These are phyloP conservation scores for Stramenopiles sp. DNA, from an alignment of 352 stramenopile species.

Conservation along the genomic window DNA sequence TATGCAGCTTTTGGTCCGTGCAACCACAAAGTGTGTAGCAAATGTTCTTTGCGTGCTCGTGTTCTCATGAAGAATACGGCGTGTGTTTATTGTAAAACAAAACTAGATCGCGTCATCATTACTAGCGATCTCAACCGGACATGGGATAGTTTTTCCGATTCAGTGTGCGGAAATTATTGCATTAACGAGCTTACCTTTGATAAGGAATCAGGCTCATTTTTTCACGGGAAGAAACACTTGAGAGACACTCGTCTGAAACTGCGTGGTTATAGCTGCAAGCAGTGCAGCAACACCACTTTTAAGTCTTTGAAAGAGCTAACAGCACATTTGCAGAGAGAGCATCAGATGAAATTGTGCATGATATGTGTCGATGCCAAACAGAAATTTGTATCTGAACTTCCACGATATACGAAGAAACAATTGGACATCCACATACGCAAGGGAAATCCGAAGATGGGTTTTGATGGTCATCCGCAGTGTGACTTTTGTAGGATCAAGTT, in stretches of 20 bases:
- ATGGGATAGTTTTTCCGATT: background rate
- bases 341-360: constrained; percentile 18
- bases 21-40: background rate
- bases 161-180: background rate
- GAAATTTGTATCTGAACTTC: constrained; percentile 18
- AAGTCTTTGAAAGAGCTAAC: background rate
- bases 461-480: constrained; percentile 18
- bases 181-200: background rate
- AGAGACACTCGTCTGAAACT: background rate
- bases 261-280: background rate
- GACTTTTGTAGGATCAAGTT: constrained; percentile 22
- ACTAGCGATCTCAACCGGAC: background rate
- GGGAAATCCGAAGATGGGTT: constrained; percentile 19
- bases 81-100: background rate
- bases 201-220: background rate
- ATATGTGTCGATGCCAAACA: constrained; percentile 21
- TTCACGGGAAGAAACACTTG: constrained; percentile 1
- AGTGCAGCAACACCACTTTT: background rate
- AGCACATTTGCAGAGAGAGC: constrained; percentile 5
- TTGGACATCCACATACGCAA: constrained; percentile 19
- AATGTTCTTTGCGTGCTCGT: background rate
- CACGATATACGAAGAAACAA: constrained; percentile 11
- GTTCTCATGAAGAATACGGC: background rate
- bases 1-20: background rate
- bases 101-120: background rate